Evolutionary conservation across 768 basidiomycete species (phyloP).

Genomic region (Lactifluus hygrophoroides): DNA sequence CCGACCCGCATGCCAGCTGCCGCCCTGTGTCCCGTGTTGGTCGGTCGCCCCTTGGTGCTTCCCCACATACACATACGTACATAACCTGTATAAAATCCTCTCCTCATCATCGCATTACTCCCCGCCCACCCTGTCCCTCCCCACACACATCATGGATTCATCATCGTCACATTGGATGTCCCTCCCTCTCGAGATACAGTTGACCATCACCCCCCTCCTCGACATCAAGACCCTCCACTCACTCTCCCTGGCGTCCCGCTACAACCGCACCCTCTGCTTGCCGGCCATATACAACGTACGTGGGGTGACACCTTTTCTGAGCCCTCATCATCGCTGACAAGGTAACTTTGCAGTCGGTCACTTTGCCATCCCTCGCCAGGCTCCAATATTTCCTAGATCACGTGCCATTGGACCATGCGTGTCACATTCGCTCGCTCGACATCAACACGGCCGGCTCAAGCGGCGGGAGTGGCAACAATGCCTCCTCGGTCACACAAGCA

Average conservation of each 20-base stretch:
- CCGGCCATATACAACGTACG: constrained; percentile 16
- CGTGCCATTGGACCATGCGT: constrained; percentile 13
- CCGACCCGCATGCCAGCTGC: neutral
- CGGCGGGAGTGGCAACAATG: neutral
- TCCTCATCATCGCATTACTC: no score
- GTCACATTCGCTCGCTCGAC: constrained; percentile 14
- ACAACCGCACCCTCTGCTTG: constrained; percentile 7
- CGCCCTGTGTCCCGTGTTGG: constrained; percentile 11
- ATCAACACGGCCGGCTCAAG: constrained; percentile 12
- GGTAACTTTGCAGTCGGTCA: constrained; percentile 6
- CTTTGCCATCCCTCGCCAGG: constrained; percentile 1
- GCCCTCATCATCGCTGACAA: neutral
- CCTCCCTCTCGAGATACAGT: constrained; percentile 19
- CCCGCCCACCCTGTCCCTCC: no score
- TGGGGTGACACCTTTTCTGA: neutral
- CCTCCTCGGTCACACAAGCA: neutral
- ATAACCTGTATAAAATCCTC: no score
- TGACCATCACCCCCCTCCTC: constrained; percentile 16
- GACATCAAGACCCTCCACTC: constrained; percentile 14
- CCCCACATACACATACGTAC: constrained; percentile 6
- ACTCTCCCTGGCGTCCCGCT: constrained; percentile 6
- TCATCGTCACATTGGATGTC: constrained; percentile 1
- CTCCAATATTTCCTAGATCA: constrained; percentile 19
- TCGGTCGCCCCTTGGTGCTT: constrained; percentile 9
- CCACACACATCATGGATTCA: neutral